These are phyloP conservation scores for Lanmaoa rubissima DNA, from an alignment of 768 basidiomycete genomes.

Conservation along the genomic window DNA sequence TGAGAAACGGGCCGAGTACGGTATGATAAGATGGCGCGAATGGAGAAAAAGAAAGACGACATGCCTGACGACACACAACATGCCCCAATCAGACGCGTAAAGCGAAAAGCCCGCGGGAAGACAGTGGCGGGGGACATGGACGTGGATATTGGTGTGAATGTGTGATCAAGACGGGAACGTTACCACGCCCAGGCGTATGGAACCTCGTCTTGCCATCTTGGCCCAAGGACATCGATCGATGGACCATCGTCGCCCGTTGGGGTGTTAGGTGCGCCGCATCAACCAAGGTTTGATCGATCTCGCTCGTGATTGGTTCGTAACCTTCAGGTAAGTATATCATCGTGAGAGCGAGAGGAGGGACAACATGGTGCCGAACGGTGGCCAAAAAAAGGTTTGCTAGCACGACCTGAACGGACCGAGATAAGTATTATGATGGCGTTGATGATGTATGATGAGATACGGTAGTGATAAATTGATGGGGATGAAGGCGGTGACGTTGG, in stretches of 20 bases:
- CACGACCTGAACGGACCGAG: conserved; percentile 3
- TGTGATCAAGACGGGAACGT: background rate
- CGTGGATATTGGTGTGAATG: background rate
- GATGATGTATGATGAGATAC: conserved; percentile 1
- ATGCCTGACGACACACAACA: background rate
- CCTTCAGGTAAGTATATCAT: background rate
- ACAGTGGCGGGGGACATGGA: background rate
- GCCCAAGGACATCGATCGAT: conserved; percentile 8
- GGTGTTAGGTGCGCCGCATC: background rate
- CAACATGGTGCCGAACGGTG: conserved; percentile 5
- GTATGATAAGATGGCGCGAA: background rate
- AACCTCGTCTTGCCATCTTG: conserved; percentile 5
- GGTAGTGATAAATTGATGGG: background rate
- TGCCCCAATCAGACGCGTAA: background rate
- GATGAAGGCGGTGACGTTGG: background rate
- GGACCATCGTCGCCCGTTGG: background rate
- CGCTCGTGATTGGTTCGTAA: conserved; percentile 7
- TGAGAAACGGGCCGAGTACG: background rate
- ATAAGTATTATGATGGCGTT: conserved; percentile 11
- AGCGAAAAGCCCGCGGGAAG: background rate
- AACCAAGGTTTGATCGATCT: conserved; percentile 22
- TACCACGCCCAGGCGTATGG: background rate
- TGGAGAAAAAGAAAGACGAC: background rate
- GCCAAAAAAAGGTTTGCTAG: conserved; percentile 5
- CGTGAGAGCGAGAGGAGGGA: conserved; percentile 15